Percentiles rank a stretch among this genome's conserved stretches.
These are phyloP conservation scores for Talaromyces amestolkiae DNA, from an alignment of 2,329 filamentous ascomycete genomes.

Conservation along the genomic window DNA sequence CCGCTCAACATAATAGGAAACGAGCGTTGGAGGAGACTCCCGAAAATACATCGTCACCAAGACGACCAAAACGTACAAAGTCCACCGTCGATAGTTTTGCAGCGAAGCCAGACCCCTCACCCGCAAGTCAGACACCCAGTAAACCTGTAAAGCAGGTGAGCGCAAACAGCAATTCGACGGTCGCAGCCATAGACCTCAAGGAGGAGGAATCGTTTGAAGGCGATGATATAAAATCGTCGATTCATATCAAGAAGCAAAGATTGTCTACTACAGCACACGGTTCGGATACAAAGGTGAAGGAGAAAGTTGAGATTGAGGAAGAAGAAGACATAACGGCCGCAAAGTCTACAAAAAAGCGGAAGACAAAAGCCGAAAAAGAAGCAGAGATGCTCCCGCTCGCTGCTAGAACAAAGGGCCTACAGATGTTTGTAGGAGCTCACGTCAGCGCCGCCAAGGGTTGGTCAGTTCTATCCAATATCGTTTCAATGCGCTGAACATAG, in stretches of 20 bases:
- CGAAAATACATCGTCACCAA: slow-evolving; percentile 11
- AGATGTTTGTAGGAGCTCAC: slow-evolving; percentile 88
- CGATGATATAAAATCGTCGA: background rate
- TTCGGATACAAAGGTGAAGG: slow-evolving; percentile 17
- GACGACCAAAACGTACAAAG: slow-evolving; percentile 19
- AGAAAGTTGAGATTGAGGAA: slow-evolving; percentile 22
- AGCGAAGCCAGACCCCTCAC: background rate
- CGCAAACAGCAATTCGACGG: slow-evolving; percentile 5
- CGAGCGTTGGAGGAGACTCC: slow-evolving; percentile 11
- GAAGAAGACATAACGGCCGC: slow-evolving; percentile 23
- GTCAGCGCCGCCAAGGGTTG: slow-evolving; percentile 83
- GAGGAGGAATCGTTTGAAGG: background rate
- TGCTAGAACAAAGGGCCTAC: slow-evolving; percentile 65
- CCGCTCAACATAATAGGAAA: slow-evolving; percentile 8
- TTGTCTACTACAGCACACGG: background rate
- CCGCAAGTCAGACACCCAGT: background rate
- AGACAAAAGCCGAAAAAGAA: slow-evolving; percentile 56
- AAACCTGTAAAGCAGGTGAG: slow-evolving; percentile 1
- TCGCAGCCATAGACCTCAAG: slow-evolving; percentile 9
- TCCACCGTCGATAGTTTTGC: background rate
- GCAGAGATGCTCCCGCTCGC: slow-evolving; percentile 62
- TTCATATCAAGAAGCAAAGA: background rate
- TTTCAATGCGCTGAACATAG: slow-evolving; percentile 8
- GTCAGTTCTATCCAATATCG: slow-evolving; percentile 24
- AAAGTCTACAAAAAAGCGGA: slow-evolving; percentile 42